Base-by-base conservation (phyloP, 805 yeast species). In the Cyberlindnera galapagoensis region DNA sequence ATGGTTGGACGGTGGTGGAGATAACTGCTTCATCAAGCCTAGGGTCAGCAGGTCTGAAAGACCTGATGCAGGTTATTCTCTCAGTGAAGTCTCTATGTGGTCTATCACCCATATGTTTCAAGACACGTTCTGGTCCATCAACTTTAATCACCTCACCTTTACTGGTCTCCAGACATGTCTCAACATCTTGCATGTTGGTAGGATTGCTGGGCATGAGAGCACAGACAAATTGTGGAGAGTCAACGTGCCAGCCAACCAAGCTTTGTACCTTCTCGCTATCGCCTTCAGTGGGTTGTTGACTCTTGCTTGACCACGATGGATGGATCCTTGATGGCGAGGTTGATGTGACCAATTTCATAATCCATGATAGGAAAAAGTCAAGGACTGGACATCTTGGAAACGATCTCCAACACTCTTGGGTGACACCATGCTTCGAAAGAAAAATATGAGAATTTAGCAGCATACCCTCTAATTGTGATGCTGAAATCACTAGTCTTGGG, bases 141-240 rank as follows among this genome's bases (percentile, higher is more conserved):
- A 47, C 51, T 22, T 37, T 47, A 11, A 40, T 45, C 18, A 47
- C 43, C 18, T 41, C 31, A 18, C 49, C 52, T 18, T 47, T 36
- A 24, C 46, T 46, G 28, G 28, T 69, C 40, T 69, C 61, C 40
- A 73, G 59, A 18, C 69, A 60, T 3, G 80, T 73, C 47, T 74
- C 80, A 30, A 80, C 80, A 18, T 80, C 80, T 49, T 67, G 57
- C 80, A 74, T 74, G 27, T 61, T 54, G 3, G 66, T 42, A 7
- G 81, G 75, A 46, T 74, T 79, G 18, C 74, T 67, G 26, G 74
- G 47, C 82, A 75, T 75, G 38, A 74, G 59, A 10, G 74, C 81
- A 53, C 80, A 75, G 13, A 74, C 80, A 49, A 72, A 73, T 11
- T 80, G 80, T 35, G 72, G 74, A n/a, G 76, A 65, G 48, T 75